These are phyloP conservation scores for Paraurostyla sp. DNA, from an alignment of 73 alveolate species.

Conservation along the genomic window DNA sequence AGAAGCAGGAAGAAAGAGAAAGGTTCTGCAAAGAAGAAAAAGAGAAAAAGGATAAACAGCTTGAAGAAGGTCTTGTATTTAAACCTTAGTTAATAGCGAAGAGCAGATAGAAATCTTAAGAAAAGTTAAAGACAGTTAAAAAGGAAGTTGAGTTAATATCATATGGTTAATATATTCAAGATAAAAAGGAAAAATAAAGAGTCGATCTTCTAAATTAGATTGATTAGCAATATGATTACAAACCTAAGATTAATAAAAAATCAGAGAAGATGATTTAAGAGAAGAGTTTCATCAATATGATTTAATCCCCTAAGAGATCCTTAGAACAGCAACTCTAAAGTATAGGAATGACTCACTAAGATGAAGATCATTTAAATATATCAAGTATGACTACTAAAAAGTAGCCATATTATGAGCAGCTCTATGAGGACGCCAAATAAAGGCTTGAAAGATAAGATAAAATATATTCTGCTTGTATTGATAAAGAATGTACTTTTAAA, in stretches of 20 bases:
- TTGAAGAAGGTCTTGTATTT: not conserved
- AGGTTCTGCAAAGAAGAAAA: constrained; percentile 44
- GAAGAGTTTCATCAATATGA: not conserved
- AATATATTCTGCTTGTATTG: constrained; percentile 57
- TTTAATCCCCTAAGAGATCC: not conserved
- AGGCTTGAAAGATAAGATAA: constrained; percentile 49
- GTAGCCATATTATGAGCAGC: no score
- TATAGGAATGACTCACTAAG: not conserved
- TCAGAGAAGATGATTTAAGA: constrained; percentile 24
- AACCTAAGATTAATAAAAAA: constrained; percentile 53
- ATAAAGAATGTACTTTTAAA: constrained; percentile 70
- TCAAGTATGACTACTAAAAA: no score
- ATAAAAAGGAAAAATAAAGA: constrained; percentile 50
- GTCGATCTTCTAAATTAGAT: not conserved
- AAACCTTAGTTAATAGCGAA: constrained; percentile 53
- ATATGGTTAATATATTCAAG: constrained; percentile 35
- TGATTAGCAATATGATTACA: not conserved
- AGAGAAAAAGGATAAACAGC: not conserved
- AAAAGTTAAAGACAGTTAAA: not conserved
- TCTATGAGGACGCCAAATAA: constrained; percentile 62
- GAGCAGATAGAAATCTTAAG: not conserved
- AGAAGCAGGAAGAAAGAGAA: constrained; percentile 60
- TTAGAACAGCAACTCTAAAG: not conserved
- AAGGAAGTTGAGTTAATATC: constrained; percentile 42
- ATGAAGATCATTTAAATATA: no score